Evolutionary conservation across 2,329 filamentous ascomycete species (phyloP).

Genomic region (Coleophoma eucalyptorum): DNA sequence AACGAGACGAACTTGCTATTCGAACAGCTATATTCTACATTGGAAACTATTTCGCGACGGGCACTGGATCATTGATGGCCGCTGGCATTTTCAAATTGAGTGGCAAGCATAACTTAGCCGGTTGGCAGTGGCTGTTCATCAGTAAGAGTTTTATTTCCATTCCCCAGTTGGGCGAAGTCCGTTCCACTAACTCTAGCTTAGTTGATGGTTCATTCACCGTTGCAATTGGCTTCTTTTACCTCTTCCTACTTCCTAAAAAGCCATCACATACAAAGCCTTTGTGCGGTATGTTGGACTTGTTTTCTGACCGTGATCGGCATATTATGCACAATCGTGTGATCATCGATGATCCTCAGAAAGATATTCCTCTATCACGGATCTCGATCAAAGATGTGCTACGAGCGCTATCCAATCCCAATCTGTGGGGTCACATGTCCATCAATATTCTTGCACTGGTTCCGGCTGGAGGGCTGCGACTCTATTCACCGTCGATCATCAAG

Average conservation of each 20-base stretch:
- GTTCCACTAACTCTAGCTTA: background rate
- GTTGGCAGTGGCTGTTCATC: background rate
- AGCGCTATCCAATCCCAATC: background rate
- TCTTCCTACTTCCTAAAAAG: background rate
- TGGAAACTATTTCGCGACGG: background rate
- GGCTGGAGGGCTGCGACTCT: background rate
- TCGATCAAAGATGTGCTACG: background rate
- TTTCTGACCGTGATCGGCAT: background rate
- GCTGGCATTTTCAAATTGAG: background rate
- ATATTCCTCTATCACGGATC: background rate
- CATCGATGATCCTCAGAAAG: background rate
- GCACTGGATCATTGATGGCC: background rate
- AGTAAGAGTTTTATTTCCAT: background rate
- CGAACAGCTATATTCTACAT: background rate
- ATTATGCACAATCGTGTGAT: background rate
- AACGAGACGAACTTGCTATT: background rate
- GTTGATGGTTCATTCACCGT: background rate
- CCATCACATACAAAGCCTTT: background rate
- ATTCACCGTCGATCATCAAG: background rate
- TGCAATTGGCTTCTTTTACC: background rate
- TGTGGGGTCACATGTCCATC: background rate
- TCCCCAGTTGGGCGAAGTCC: background rate
- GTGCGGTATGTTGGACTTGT: background rate
- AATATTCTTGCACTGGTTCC: background rate
- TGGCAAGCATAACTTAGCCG: background rate